Percentiles rank a stretch among this genome's conserved stretches.
phyloP scores from a whole-genome alignment of 163 green algal genomes.

The Chlamydomonas reinhardtii region DNA sequence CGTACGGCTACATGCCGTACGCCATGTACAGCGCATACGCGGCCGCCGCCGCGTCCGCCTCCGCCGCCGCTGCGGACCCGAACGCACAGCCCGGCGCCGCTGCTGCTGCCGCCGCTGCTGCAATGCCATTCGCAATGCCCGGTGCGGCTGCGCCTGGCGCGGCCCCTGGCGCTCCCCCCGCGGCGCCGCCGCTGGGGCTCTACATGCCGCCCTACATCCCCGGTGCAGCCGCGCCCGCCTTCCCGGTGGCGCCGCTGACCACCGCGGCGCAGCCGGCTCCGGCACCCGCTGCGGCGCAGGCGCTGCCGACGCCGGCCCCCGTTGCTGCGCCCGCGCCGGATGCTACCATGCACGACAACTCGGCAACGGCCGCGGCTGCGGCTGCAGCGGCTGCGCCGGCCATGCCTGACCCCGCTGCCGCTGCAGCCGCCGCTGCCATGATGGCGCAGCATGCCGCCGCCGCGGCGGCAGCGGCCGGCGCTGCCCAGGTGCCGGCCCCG shows the following conservation, averaged over 20 bases:
- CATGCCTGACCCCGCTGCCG: too few species aligned
- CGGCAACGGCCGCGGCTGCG: too few species aligned
- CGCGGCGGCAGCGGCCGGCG: background rate
- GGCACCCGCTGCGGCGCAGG: too few species aligned
- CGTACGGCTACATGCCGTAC: constrained; percentile 38
- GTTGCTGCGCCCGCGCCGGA: too few species aligned
- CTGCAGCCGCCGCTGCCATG: background rate
- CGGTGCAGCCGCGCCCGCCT: background rate
- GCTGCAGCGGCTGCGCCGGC: too few species aligned
- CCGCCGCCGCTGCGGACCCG: background rate
- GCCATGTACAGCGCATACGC: constrained; percentile 1
- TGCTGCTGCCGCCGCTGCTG: background rate
- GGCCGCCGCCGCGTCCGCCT: background rate
- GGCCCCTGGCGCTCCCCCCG: too few species aligned
- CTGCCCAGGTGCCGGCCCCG: background rate
- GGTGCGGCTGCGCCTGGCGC: too few species aligned
- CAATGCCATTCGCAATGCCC: background rate
- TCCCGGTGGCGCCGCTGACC: background rate
- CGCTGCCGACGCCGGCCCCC: too few species aligned
- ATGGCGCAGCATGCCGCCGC: background rate
- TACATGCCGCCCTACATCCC: background rate
- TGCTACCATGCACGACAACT: background rate
- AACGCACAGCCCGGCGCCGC: background rate
- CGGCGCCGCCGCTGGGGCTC: background rate
- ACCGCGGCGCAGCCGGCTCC: background rate